These are phyloP conservation scores for Bacterosira constricta DNA, from an alignment of 108 stramenopile species.

Conservation along the genomic window DNA sequence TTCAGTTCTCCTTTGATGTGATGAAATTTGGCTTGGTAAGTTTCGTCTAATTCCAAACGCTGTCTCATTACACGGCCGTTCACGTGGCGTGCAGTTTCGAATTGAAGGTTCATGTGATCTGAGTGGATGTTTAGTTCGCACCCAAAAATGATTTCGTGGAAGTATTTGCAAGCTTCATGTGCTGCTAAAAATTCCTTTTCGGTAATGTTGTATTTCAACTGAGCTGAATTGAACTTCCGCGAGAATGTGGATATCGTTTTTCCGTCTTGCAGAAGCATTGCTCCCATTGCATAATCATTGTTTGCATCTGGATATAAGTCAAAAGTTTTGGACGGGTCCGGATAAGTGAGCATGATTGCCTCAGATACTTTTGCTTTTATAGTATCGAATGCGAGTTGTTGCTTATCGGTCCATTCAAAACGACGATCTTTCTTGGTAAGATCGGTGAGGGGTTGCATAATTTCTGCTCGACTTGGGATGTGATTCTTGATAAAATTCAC, in stretches of 20 bases:
- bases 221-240: conserved; percentile 36
- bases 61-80: not conserved
- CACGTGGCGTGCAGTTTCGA: not conserved
- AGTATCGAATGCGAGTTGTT: not conserved
- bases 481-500: conserved; percentile 45
- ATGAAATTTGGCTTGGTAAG: not conserved
- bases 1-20: conserved; percentile 12
- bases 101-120: conserved; percentile 9
- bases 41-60: not conserved
- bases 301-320: conserved; percentile 48
- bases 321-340: conserved; percentile 38
- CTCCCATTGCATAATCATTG: conserved; percentile 43
- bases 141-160: conserved; percentile 11
- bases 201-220: conserved; percentile 43
- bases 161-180: conserved; percentile 21
- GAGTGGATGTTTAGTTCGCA: conserved; percentile 3
- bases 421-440: conserved; percentile 17
- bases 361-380: not conserved
- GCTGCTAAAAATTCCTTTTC: conserved; percentile 51
- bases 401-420: conserved; percentile 2
- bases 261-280: conserved; percentile 42
- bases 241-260: conserved; percentile 21
- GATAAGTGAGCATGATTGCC: conserved; percentile 24
- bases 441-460: conserved; percentile 25
- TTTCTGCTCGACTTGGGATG: conserved; percentile 19